Conservation (phyloP, 202 grass and related monocot genomes). For the Dendrocalamus latiflorus region DNA sequence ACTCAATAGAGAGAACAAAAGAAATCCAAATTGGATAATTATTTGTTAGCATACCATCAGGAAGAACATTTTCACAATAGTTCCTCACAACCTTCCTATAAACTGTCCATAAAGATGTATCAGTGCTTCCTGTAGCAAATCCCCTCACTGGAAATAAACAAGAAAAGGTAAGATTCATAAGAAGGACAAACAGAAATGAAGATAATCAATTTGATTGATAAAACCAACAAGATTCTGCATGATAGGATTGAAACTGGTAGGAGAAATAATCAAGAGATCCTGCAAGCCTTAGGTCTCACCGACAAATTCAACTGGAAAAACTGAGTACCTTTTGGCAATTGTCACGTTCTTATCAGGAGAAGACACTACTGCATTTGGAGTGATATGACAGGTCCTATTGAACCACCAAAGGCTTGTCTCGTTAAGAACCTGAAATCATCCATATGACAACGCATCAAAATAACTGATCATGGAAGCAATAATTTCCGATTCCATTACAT, state of each 20-base stretch:
- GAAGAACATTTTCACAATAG: constrained; percentile 87
- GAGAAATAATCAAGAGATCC: constrained; percentile 1
- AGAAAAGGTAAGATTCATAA: not conserved
- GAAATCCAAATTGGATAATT: not conserved
- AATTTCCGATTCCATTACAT: not conserved
- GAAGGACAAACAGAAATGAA: not conserved
- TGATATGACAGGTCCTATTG: constrained; percentile 65
- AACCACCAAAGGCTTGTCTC: constrained; percentile 99
- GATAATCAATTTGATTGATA: not conserved
- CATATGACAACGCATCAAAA: not conserved
- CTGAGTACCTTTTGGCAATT: constrained; percentile 84
- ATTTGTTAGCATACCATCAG: constrained; percentile 39
- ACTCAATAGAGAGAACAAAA: not conserved
- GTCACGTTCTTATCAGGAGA: constrained; percentile 89
- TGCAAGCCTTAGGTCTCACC: constrained; percentile 52
- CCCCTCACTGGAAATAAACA: constrained; percentile 64
- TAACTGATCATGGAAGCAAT: not conserved
- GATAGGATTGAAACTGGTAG: not conserved
- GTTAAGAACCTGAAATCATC: constrained; percentile 73
- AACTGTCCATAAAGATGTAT: constrained; percentile 91
- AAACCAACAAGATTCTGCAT: not conserved
- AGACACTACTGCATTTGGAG: constrained; percentile 86
- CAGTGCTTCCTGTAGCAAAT: constrained; percentile 88
- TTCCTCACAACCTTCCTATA: constrained; percentile 80
- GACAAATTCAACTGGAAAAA: constrained; percentile 99